Conservation (phyloP, 1,284 basidiomycete genomes). For the Marasmius tenuissimus region DNA sequence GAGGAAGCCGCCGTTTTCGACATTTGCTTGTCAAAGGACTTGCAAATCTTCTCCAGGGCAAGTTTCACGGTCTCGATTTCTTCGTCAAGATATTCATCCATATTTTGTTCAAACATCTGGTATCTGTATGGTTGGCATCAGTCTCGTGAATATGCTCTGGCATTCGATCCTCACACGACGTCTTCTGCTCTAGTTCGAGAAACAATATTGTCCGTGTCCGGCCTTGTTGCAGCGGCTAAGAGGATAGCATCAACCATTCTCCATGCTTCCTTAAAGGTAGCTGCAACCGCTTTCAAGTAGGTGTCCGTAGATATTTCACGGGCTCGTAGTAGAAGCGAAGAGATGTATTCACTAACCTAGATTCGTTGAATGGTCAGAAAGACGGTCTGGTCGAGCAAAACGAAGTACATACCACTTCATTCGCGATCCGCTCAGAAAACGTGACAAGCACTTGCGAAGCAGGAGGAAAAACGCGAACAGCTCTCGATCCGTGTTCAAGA, state of each 20-base stretch:
- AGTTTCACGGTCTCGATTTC: slow-evolving; percentile 84
- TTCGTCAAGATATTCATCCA: slow-evolving; percentile 96
- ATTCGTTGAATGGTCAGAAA: not conserved
- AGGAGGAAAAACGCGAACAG: slow-evolving; percentile 85
- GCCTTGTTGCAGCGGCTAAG: slow-evolving; percentile 36
- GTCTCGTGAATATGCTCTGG: slow-evolving; percentile 10
- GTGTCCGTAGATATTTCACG: slow-evolving; percentile 72
- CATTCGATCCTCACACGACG: slow-evolving; percentile 60
- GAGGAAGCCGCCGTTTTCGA: slow-evolving; percentile 14
- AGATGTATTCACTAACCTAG: slow-evolving; percentile 87
- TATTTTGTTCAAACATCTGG: slow-evolving; percentile 90
- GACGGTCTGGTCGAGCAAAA: slow-evolving; percentile 7
- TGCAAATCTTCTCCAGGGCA: slow-evolving; percentile 74
- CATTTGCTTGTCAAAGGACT: slow-evolving; percentile 72
- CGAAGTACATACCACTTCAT: slow-evolving; percentile 63
- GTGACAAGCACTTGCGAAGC: slow-evolving; percentile 69
- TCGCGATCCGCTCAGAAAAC: slow-evolving; percentile 76
- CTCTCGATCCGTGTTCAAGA: slow-evolving; percentile 73
- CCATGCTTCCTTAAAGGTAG: slow-evolving; percentile 87
- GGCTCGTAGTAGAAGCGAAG: slow-evolving; percentile 74
- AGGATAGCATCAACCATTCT: slow-evolving; percentile 81
- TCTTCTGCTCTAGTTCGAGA: slow-evolving; percentile 66
- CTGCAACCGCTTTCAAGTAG: slow-evolving; percentile 86
- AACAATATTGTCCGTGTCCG: slow-evolving; percentile 18
- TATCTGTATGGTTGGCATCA: slow-evolving; percentile 50